These are phyloP conservation scores for Moelleriella libera DNA, from an alignment of 2,329 filamentous ascomycete species.

Conservation along the genomic window DNA sequence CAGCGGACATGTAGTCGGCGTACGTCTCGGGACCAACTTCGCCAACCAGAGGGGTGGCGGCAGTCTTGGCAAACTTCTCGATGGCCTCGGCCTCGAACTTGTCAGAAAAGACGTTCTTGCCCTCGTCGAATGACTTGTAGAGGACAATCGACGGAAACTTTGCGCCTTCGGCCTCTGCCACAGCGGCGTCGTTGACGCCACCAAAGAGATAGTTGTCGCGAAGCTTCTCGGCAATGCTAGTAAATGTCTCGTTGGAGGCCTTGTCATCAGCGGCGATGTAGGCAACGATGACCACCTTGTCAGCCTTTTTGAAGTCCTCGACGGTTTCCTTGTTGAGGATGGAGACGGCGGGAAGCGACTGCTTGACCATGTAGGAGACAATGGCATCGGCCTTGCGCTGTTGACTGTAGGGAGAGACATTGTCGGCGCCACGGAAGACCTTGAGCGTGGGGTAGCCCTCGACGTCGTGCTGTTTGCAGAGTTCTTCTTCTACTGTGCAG, in stretches of 20 bases:
- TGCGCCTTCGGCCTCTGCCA: conserved; percentile 85
- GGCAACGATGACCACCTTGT: conserved; percentile 89
- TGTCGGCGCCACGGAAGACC: conserved; percentile 87
- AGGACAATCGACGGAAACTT: conserved; percentile 77
- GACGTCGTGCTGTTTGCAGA: conserved; percentile 81
- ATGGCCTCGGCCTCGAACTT: conserved; percentile 74
- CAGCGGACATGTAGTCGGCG: conserved; percentile 82
- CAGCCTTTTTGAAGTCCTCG: conserved; percentile 92
- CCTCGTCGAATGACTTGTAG: conserved; percentile 97
- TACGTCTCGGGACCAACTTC: conserved; percentile 98
- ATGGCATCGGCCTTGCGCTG: conserved; percentile 74
- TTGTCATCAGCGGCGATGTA: conserved; percentile 76
- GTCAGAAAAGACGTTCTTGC: conserved; percentile 68
- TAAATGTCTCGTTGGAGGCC: conserved; percentile 76
- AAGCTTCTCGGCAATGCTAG: conserved; percentile 55
- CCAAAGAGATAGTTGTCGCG: conserved; percentile 91
- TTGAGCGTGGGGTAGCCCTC: conserved; percentile 98
- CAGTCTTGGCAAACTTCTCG: conserved; percentile 67
- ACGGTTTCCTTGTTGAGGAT: conserved; percentile 66
- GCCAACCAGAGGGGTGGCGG: conserved; percentile 80
- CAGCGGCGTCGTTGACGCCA: conserved; percentile 64
- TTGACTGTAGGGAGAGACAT: conserved; percentile 70
- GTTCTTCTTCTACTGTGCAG: conserved; percentile 86
- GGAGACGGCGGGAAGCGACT: conserved; percentile 86
- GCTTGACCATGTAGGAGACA: conserved; percentile 92